phyloP scores from a whole-genome alignment of 176 grass and related monocot genomes.

The Raddia guianensis region DNA sequence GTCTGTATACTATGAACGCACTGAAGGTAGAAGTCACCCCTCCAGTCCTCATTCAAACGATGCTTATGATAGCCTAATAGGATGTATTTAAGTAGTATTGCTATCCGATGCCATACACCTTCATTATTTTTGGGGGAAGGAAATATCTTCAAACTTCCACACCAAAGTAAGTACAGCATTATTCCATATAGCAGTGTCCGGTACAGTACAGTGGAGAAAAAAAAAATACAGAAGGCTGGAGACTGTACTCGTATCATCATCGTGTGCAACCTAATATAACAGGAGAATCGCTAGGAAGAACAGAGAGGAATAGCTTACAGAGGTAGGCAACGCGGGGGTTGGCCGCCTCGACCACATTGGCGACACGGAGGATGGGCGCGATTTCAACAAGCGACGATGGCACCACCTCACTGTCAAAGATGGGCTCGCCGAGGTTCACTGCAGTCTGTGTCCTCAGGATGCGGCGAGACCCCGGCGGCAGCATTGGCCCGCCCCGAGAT shows the following conservation, averaged over 20 bases:
- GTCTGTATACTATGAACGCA: background rate
- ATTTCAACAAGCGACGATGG: constrained; percentile 86
- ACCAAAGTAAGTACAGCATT: background rate
- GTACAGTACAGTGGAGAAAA: background rate
- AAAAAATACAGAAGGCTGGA: background rate
- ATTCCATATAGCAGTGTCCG: background rate
- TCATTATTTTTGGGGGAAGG: background rate
- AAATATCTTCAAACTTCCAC: background rate
- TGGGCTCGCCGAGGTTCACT: constrained; percentile 77
- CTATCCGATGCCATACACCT: background rate
- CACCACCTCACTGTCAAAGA: constrained; percentile 91
- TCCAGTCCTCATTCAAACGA: background rate
- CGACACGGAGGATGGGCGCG: constrained; percentile 90
- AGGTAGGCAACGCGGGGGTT: constrained; percentile 84
- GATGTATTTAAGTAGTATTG: background rate
- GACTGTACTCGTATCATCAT: background rate
- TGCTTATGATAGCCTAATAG: background rate
- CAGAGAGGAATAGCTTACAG: constrained; percentile 55
- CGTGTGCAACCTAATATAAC: constrained; percentile 7
- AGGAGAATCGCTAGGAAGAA: background rate
- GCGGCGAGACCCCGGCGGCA: constrained; percentile 42
- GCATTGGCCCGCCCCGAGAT: constrained; percentile 45
- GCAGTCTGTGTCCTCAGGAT: constrained; percentile 76
- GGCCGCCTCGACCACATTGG: constrained; percentile 72
- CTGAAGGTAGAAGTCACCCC: background rate